Evolutionary conservation across 805 yeast species (phyloP), one percentile per base, ranked within the genome.

Genomic region (Yamadazyma paraphyllophila): DNA sequence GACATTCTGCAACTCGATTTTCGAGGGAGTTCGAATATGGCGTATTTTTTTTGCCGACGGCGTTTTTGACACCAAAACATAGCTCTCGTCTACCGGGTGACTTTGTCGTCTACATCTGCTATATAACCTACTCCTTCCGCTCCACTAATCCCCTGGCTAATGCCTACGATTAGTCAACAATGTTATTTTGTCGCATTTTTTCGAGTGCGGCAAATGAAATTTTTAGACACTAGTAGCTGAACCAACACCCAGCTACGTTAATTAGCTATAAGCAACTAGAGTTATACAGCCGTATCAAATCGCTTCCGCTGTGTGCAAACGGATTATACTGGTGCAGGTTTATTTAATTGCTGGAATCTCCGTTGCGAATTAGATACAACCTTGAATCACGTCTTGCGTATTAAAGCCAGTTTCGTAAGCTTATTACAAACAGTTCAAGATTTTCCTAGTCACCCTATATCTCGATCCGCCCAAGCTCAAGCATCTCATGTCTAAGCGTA

Each of bases 401-500:
- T 24, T 24, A 16, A 24, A 17, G 8, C 37, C 10, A 17, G 15
- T 8, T 12, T 8, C 17, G 17, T 16, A 29, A 29, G 31, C 31
- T n/a, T 11, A 9, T 20, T 36, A 36, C 13, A 36, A n/a, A 2
- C n/a, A 12, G 15, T 16, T 14, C 43, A 31, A 40, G 17, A 40
- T 40, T 40, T 40, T 40, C 38, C 49, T 48, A 11, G 49, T 55
- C 35, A 52, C 55, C 26, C 36, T 56, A 32, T 37, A 43, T 8
- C 51, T 55, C 48, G 43, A 48, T 24, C 40, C 46, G 13, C 35
- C 43, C 14, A 50, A 47, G 30, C 50, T 40, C 32, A 24, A 33
- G 31, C 29, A 43, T 7, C 43, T 40, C 24, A 54, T 57, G 56
- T 49, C 53, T 12, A 51, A 56, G 45, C 52, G 45, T 14, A n/a